phyloP scores from a whole-genome alignment of 805 yeast species.

The Wickerhamiella brachini region DNA sequence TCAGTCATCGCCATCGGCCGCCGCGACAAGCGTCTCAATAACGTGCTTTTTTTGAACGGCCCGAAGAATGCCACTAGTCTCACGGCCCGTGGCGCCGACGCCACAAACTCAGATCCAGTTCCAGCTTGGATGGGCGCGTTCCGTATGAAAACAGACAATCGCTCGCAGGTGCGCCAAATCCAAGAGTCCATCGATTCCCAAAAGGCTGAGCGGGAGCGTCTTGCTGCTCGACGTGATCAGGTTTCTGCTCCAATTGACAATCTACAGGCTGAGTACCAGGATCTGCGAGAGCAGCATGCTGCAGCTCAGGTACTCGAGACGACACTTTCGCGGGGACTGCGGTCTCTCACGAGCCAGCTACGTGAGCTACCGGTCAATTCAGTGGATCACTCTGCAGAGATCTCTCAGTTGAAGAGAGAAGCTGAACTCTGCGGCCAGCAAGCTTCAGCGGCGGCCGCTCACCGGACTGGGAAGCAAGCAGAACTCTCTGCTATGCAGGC shows the following conservation, averaged over 20 bases:
- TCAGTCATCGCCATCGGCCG: too few species aligned
- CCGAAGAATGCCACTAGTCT: background rate
- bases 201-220: background rate
- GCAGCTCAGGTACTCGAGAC: background rate
- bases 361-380: background rate
- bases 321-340: background rate
- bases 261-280: background rate
- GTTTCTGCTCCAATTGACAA: background rate
- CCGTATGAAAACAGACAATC: background rate
- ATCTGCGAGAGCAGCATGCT: background rate
- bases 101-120: background rate
- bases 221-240: background rate
- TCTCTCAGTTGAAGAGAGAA: background rate
- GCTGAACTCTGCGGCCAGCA: background rate
- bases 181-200: background rate
- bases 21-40: background rate
- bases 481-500: background rate
- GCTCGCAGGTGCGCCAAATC: background rate
- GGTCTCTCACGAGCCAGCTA: background rate
- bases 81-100: background rate
- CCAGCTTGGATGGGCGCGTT: background rate
- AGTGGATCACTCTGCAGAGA: background rate
- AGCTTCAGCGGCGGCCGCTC: background rate
- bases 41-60: background rate
- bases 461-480: background rate